Percentiles rank a stretch among this genome's conserved stretches.
phyloP scores from a whole-genome alignment of 495 filamentous ascomycete species.

The Melanomma pulvis-pyrius region DNA sequence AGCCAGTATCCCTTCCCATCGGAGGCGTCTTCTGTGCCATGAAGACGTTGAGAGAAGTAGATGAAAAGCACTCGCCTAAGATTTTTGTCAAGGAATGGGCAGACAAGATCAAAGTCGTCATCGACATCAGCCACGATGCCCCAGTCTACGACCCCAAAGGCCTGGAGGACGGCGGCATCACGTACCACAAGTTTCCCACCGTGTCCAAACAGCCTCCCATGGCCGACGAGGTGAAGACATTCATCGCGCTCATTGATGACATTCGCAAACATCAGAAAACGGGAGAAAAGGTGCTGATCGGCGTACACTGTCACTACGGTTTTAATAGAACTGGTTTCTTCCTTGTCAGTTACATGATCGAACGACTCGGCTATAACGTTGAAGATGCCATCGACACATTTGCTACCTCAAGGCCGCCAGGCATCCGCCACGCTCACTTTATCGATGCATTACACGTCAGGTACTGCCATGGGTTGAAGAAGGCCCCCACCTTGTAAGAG shows the following conservation, averaged over 20 bases:
- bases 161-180: slow-evolving; percentile 70
- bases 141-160: slow-evolving; percentile 83
- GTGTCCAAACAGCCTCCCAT: slow-evolving; percentile 90
- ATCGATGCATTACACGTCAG: slow-evolving; percentile 82
- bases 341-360: slow-evolving; percentile 87
- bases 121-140: slow-evolving; percentile 86
- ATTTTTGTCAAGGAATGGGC: slow-evolving; percentile 71
- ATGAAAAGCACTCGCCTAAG: slow-evolving; percentile 78
- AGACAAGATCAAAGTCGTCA: slow-evolving; percentile 68
- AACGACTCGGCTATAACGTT: slow-evolving; percentile 70
- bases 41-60: slow-evolving; percentile 85
- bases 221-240: slow-evolving; percentile 71
- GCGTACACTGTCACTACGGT: slow-evolving; percentile 94
- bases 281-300: slow-evolving; percentile 54
- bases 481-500: slow-evolving; percentile 19
- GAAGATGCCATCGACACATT: slow-evolving; percentile 83
- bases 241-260: slow-evolving; percentile 77
- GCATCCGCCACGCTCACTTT: slow-evolving; percentile 89
- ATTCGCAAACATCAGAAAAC: slow-evolving; percentile 51
- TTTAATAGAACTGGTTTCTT: slow-evolving; percentile 92
- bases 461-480: slow-evolving; percentile 50
- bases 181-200: slow-evolving; percentile 86
- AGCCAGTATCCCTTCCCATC: slow-evolving; percentile 77
- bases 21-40: slow-evolving; percentile 76
- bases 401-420: slow-evolving; percentile 69